These are phyloP conservation scores for Nephelium lappaceum DNA, from an alignment of 345 rosid species.

Conservation along the genomic window DNA sequence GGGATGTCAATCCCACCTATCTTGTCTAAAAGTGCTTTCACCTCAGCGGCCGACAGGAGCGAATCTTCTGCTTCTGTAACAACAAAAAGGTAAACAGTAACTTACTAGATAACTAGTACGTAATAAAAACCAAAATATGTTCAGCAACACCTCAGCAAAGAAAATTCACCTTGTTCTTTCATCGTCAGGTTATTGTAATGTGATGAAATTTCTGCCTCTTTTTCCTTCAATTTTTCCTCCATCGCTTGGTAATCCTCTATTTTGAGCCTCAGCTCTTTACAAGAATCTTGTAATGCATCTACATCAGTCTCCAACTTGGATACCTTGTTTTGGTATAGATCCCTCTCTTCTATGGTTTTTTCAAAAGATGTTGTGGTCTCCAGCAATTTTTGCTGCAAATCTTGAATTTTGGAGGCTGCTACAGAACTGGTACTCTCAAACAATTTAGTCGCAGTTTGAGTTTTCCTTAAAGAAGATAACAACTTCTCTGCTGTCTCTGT, in stretches of 20 bases:
- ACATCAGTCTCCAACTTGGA: conserved; percentile 56
- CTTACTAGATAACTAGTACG: neutral
- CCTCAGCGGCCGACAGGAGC: conserved; percentile 52
- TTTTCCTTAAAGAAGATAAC: conserved; percentile 46
- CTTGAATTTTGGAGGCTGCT: conserved; percentile 52
- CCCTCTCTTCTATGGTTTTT: conserved; percentile 56
- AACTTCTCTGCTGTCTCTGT: conserved; percentile 45
- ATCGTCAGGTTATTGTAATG: conserved; percentile 29
- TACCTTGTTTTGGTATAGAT: conserved; percentile 45
- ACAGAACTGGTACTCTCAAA: conserved; percentile 56
- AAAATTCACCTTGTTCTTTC: conserved; percentile 60
- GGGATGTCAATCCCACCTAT: conserved; percentile 51
- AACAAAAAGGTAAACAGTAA: conserved; percentile 18
- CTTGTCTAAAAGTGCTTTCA: conserved; percentile 60
- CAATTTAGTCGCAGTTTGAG: conserved; percentile 37
- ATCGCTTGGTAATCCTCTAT: conserved; percentile 45
- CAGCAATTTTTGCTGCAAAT: conserved; percentile 59
- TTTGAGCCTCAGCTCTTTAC: conserved; percentile 49
- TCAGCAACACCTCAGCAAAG: conserved; percentile 2
- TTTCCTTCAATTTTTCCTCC: conserved; percentile 66
- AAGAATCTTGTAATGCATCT: conserved; percentile 50
- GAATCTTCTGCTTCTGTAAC: conserved; percentile 55
- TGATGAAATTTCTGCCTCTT: conserved; percentile 55
- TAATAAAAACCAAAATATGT: conserved; percentile 10
- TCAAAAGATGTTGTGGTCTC: conserved; percentile 40